A percentile compares a stretch with the other conserved stretches of the same genome.
Evolutionary conservation across 2,329 filamentous ascomycete genomes (phyloP).

Genomic region (Plenodomus tracheiphilus): DNA sequence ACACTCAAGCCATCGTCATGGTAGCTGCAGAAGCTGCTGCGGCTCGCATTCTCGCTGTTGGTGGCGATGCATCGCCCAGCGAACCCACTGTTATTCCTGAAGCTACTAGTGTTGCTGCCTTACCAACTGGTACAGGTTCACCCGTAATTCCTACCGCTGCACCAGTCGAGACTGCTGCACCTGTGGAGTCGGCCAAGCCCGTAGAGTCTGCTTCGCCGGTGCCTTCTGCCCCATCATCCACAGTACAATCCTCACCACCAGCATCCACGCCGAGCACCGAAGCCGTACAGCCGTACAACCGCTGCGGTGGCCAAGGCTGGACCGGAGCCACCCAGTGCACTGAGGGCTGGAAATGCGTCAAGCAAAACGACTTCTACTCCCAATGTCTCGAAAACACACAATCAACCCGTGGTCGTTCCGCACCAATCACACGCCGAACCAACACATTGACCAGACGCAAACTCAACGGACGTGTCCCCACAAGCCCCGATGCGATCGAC

Average conservation of each 20-base stretch:
- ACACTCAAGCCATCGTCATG: slow-evolving; percentile 68
- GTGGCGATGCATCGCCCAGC: slow-evolving; percentile 21
- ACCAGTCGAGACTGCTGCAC: slow-evolving; percentile 6
- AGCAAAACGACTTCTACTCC: slow-evolving; percentile 34
- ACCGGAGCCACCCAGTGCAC: slow-evolving; percentile 47
- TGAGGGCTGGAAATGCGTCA: slow-evolving; percentile 44
- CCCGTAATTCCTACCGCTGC: slow-evolving; percentile 9
- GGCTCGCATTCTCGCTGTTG: slow-evolving; percentile 54
- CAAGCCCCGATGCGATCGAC: too few relatives aligned
- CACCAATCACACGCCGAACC: not conserved
- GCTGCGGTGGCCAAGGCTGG: slow-evolving; percentile 50
- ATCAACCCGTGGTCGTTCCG: not conserved
- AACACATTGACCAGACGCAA: not conserved
- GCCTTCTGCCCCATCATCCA: slow-evolving; percentile 2
- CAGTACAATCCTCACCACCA: not conserved
- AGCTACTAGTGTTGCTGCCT: slow-evolving; percentile 3
- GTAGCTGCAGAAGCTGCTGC: slow-evolving; percentile 65
- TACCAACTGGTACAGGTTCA: slow-evolving; percentile 1
- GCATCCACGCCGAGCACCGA: slow-evolving; percentile 2
- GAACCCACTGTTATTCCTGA: slow-evolving; percentile 4
- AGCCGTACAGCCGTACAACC: slow-evolving; percentile 35
- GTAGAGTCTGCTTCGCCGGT: slow-evolving; percentile 4
- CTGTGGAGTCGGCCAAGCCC: slow-evolving; percentile 4
- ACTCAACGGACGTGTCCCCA: not conserved
- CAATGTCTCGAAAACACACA: not conserved